These are phyloP conservation scores for Nicotiana noctiflora DNA, from an alignment of 257 asterid genomes.

Conservation along the genomic window DNA sequence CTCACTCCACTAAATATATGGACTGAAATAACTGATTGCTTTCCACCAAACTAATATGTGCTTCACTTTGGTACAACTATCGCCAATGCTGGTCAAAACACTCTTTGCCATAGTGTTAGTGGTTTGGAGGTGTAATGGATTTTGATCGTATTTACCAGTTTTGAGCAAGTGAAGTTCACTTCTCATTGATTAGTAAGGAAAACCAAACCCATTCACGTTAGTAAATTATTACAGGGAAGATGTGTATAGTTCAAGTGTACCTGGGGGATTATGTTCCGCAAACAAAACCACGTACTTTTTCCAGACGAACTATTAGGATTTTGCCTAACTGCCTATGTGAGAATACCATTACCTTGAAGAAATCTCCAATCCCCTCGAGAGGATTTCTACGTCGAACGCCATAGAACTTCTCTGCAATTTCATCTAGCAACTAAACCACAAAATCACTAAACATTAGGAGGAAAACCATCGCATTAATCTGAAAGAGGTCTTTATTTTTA, in stretches of 20 bases:
- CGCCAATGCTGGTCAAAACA: background rate
- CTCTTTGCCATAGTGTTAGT: background rate
- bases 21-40: background rate
- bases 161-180: background rate
- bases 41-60: background rate
- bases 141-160: background rate
- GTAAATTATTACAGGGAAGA: background rate
- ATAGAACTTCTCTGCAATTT: constrained; percentile 74
- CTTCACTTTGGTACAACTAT: background rate
- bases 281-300: background rate
- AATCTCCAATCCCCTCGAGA: constrained; percentile 90
- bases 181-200: background rate
- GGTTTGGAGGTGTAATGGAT: background rate
- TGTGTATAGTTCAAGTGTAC: background rate
- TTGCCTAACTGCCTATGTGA: background rate
- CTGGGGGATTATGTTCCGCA: background rate
- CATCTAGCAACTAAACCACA: constrained; percentile 68
- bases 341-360: constrained; percentile 19
- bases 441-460: constrained; percentile 1
- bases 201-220: background rate
- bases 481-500: background rate
- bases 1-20: background rate
- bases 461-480: background rate
- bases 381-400: constrained; percentile 68
- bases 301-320: background rate